A percentile compares a stretch with the other conserved stretches of the same genome.
Conservation (phyloP, 2,329 filamentous ascomycete species). For the Pestalotiopsis sp. region DNA sequence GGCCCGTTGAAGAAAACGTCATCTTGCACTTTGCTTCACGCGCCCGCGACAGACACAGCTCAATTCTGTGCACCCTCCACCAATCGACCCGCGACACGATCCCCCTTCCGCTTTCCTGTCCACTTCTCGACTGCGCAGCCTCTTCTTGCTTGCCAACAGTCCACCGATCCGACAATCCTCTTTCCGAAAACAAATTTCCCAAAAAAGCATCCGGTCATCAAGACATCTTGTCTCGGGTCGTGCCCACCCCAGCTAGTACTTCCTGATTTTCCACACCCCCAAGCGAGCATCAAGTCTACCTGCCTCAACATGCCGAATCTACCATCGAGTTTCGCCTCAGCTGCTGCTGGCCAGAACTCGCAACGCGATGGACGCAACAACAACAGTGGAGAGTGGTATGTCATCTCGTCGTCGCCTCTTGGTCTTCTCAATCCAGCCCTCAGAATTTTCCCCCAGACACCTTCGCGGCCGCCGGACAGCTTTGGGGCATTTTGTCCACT, state of each 20-base stretch:
- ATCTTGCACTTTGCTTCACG: slow-evolving; percentile 2
- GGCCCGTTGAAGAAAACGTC: slow-evolving; percentile 1
- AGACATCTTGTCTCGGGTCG: background rate
- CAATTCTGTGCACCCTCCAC: slow-evolving; percentile 7
- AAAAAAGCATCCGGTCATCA: background rate
- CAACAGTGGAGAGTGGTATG: slow-evolving; percentile 74
- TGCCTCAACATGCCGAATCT: slow-evolving; percentile 65
- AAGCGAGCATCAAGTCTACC: background rate
- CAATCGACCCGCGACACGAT: slow-evolving; percentile 9
- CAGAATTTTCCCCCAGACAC: background rate
- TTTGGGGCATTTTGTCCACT: background rate
- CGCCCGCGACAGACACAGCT: slow-evolving; percentile 4
- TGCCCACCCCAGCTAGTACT: background rate
- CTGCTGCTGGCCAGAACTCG: slow-evolving; percentile 74
- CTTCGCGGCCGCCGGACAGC: background rate
- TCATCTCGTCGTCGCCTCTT: slow-evolving; percentile 22
- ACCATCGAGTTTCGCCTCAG: slow-evolving; percentile 82
- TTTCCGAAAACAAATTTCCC: background rate
- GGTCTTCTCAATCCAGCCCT: slow-evolving; percentile 1
- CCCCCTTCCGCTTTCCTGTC: background rate
- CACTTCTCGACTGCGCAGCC: background rate
- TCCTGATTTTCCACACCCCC: background rate
- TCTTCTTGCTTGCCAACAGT: background rate
- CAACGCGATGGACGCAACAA: slow-evolving; percentile 60
- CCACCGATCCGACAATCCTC: background rate